Evolutionary conservation across 139 green algal genomes (phyloP), one percentile per base, ranked within the genome.

Genomic region (Volvox africanus): DNA sequence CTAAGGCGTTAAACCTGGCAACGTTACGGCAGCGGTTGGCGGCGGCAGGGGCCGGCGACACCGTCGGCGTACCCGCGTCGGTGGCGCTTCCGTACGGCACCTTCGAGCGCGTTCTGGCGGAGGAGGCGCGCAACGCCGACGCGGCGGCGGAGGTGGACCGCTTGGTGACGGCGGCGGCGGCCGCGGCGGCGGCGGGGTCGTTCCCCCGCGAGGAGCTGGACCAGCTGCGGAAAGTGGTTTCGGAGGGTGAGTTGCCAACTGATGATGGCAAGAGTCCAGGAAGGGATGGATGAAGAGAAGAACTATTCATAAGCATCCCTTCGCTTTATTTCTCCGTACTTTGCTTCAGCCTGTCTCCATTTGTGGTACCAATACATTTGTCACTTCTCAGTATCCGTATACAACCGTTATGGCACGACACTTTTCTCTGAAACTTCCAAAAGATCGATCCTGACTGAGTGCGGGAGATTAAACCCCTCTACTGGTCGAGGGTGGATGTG

Each of bases 71-170:
- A 85, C 92, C 92, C 13, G 37, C 87, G 35, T 94, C 89, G 65
- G 91, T 98, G 12, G 95, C 97, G 24, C 91, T 99, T 80, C 97
- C 97, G 13, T 99, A 97, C 89, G 97, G 97, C 65, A 95, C 94
- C 19, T 98, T 98, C 88, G 97, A 99, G 91, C 92, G 93, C 3
- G 93, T 93, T 28, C 94, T 99, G 77, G 80, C 73, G 0, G 92
- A 96, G 33, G 67, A 71, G 37, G 35, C 90, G 11, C 81, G 61
- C 22, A 98, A 97, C 75, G 78, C 85, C 0, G 84, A 76, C 2
- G 93, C 90, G 55, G 93, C 93, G 50, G 91, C 82, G 5, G 85
- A 79, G 65, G 91, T 97, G 82, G 80, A 22, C 20, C 33, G 78
- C 6, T 71, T 89, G 37, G 69, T 50, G 85, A 36, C 85, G 68